Conservation (phyloP, 1,139 yeast genomes). For the Suhomyces bribrorum region DNA sequence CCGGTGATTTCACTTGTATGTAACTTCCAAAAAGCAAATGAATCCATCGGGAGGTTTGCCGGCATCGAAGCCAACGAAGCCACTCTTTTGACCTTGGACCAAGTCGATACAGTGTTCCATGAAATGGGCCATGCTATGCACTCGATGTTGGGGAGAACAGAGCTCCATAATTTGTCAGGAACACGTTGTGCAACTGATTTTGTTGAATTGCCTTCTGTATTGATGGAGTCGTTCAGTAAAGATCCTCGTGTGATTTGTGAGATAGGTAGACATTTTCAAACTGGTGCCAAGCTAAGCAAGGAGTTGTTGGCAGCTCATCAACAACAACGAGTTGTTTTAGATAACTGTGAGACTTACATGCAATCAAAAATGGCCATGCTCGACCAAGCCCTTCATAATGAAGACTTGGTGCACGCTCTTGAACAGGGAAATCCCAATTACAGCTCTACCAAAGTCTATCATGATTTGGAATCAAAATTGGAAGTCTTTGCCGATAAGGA, state of each 20-base stretch:
- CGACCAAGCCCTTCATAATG: slow-evolving; percentile 74
- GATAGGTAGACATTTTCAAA: slow-evolving; percentile 74
- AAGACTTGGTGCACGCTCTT: slow-evolving; percentile 36
- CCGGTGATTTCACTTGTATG: slow-evolving; percentile 92
- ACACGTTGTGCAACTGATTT: slow-evolving; percentile 95
- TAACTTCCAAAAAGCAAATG: slow-evolving; percentile 56
- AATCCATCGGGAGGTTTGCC: slow-evolving; percentile 32
- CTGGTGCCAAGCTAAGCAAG: slow-evolving; percentile 62
- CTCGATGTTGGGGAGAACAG: slow-evolving; percentile 91
- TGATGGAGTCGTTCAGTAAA: slow-evolving; percentile 91
- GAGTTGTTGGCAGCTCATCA: slow-evolving; percentile 53
- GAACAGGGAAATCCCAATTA: slow-evolving; percentile 4
- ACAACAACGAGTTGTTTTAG: slow-evolving; percentile 54
- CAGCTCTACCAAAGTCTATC: slow-evolving; percentile 63
- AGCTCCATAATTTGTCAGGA: slow-evolving; percentile 88
- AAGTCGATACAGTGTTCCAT: slow-evolving; percentile 92
- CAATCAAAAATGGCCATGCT: slow-evolving; percentile 89
- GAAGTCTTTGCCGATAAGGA: slow-evolving; percentile 59
- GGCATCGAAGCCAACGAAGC: slow-evolving; percentile 30
- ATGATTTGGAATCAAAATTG: slow-evolving; percentile 58
- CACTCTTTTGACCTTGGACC: slow-evolving; percentile 63
- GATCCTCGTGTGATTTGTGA: slow-evolving; percentile 73
- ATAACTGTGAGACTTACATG: slow-evolving; percentile 75
- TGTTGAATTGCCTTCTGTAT: slow-evolving; percentile 91
- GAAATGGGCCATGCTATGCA: slow-evolving; percentile 99